Percentiles rank a stretch among this genome's conserved stretches.
These are phyloP conservation scores for Brassica juncea DNA, from an alignment of 345 rosid species.

Conservation along the genomic window DNA sequence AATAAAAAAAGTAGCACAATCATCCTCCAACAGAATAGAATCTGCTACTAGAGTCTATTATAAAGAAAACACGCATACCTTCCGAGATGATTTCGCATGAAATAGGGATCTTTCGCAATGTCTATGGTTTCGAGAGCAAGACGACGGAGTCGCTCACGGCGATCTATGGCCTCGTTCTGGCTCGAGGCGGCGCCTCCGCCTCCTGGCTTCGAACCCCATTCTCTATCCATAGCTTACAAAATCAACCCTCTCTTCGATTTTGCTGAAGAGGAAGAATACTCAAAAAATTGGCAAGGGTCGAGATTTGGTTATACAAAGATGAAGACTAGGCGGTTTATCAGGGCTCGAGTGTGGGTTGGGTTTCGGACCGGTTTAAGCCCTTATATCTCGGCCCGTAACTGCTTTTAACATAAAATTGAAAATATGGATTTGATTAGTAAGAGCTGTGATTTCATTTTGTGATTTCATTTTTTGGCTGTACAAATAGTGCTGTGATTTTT, in stretches of 20 bases:
- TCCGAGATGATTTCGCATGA: conserved; percentile 99
- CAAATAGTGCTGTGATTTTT: too few species aligned
- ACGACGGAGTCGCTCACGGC: conserved; percentile 97
- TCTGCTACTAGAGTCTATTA: background rate
- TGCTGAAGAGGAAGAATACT: background rate
- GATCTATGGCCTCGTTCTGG: conserved; percentile 94
- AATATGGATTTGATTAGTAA: too few species aligned
- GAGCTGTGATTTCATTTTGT: too few species aligned
- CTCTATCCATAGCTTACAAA: conserved; percentile 70
- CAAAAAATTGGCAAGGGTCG: background rate
- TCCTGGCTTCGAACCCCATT: conserved; percentile 98
- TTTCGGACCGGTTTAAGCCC: conserved; percentile 1
- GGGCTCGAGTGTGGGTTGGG: background rate
- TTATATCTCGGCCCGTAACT: background rate
- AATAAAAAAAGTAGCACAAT: background rate
- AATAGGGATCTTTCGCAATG: conserved; percentile 95
- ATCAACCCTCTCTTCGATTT: conserved; percentile 2
- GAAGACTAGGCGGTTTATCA: background rate
- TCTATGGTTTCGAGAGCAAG: conserved; percentile 96
- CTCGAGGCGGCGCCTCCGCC: conserved; percentile 98
- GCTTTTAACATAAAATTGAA: background rate
- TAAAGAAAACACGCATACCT: conserved; percentile 48
- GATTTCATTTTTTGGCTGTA: too few species aligned
- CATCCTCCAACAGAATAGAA: background rate
- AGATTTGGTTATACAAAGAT: background rate